Conservation (phyloP, 257 asterid genomes). For the Solanum sejunctum region DNA sequence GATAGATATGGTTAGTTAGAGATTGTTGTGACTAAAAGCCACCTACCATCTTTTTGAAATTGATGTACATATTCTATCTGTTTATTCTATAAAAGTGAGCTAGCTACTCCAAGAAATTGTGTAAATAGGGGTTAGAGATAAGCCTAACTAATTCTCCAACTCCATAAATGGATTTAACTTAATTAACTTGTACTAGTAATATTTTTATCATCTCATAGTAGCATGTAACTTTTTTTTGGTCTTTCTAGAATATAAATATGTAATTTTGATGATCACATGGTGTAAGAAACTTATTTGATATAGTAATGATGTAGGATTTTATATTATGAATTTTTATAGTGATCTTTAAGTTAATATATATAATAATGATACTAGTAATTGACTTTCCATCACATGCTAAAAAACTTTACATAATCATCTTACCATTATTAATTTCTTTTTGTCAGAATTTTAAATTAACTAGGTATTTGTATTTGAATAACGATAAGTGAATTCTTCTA, state of each 20-base stretch:
- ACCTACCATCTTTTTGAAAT: background rate
- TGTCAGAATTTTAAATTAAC: background rate
- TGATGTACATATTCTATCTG: background rate
- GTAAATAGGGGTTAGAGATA: background rate
- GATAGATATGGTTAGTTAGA: background rate
- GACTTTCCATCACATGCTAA: background rate
- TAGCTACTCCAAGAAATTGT: background rate
- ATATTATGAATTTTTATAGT: background rate
- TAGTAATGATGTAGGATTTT: background rate
- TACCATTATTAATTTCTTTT: background rate
- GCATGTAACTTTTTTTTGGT: background rate
- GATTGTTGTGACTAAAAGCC: conserved; percentile 2
- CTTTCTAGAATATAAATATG: background rate
- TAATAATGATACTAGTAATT: too few relatives aligned
- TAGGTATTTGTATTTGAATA: too few relatives aligned
- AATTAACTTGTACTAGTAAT: background rate
- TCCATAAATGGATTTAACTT: background rate
- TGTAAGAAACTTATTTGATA: background rate
- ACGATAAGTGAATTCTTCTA: too few relatives aligned
- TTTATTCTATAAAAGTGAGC: background rate
- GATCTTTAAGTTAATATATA: too few relatives aligned
- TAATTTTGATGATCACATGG: background rate
- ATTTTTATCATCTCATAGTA: background rate
- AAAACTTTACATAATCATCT: too few relatives aligned
- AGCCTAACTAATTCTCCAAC: background rate